Base-by-base conservation (phyloP, 1,284 basidiomycete genomes). In the Uromyces viciae-fabae region DNA sequence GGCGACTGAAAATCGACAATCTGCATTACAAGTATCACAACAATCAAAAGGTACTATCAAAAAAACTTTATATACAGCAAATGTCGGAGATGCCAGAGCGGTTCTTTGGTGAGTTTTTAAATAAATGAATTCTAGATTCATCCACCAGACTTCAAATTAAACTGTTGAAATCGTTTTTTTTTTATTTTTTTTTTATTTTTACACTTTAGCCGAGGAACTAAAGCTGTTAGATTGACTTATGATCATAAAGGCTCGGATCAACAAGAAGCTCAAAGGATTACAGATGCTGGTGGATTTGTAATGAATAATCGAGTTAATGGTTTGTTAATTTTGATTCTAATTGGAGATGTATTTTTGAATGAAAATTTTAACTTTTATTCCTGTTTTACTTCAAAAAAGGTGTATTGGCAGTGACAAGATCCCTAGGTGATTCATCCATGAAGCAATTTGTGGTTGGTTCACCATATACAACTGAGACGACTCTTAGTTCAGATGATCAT, bases 361-460 rank as follows among this genome's bases (percentile, higher is more conserved):
- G 25, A 42, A 8, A 66, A 78, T 15, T 25, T 3, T 1, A n/a
- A n/a, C n/a, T 31, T 19, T 81, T 33, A 38, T 58, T 9, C 75
- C 28, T 36, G 38, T 15, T 25, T 56, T 64, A n/a, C n/a, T 31
- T 52, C 43, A 54, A 38, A 19, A 9, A 81, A 87, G 88, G 94
- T 54, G 95, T 99, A 14, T 88, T 99, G 78, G 95, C 95, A 11
- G 97, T 99, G 25, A 99, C 97, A 22, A 90, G 97, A 72, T 96
- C 94, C 83, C 88, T 99, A 60, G 97, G 97, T 66, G 97, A 99
- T 86, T 93, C 94, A 0, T 93, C 94, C 8, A 99, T 99, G 96
- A 99, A 99, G 87, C 96, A 99, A 85, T 99, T 97, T 85, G 96
- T 99, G 9, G 96, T 99, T 60, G 97, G 97, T 0, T 90, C 94